phyloP scores from a whole-genome alignment of 2,329 filamentous ascomycete genomes.

The Phyllosticta ampelicida region DNA sequence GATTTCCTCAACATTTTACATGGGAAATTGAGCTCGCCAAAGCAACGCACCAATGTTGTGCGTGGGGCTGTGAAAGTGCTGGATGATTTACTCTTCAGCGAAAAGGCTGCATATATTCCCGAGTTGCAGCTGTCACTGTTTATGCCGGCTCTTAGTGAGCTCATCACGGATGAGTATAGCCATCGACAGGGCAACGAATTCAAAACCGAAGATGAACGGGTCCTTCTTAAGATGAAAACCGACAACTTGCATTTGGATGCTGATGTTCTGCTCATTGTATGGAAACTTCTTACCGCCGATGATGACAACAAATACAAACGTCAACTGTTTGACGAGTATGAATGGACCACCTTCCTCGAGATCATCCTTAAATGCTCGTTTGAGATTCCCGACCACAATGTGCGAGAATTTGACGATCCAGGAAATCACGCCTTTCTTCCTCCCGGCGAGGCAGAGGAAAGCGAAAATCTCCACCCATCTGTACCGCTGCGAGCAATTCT shows the following conservation, averaged over 20 bases:
- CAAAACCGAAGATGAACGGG: neutral
- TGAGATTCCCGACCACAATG: conserved; percentile 4
- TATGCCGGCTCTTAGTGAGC: conserved; percentile 9
- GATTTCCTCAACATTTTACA: conserved; percentile 48
- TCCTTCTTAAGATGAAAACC: conserved; percentile 1
- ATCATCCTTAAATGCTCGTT: conserved; percentile 8
- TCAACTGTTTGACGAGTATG: conserved; percentile 5
- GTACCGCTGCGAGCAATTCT: conserved; percentile 15
- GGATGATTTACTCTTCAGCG: conserved; percentile 10
- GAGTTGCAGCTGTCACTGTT: conserved; percentile 11
- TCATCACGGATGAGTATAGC: conserved; percentile 1
- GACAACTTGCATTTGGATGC: conserved; percentile 8
- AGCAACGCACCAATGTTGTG: conserved; percentile 28
- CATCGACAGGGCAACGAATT: conserved; percentile 1
- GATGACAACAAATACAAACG: conserved; percentile 7
- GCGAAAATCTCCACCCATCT: conserved; percentile 8
- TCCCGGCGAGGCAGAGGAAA: conserved; percentile 3
- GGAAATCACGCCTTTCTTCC: neutral
- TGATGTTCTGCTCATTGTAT: conserved; percentile 8
- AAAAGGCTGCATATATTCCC: conserved; percentile 10
- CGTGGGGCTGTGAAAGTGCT: conserved; percentile 54
- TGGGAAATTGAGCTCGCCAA: conserved; percentile 34
- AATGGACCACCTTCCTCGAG: conserved; percentile 5
- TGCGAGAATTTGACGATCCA: conserved; percentile 5
- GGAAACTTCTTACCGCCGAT: conserved; percentile 2